Evolutionary conservation across 495 filamentous ascomycete genomes (phyloP).

Genomic region (Aspergillus campestris): DNA sequence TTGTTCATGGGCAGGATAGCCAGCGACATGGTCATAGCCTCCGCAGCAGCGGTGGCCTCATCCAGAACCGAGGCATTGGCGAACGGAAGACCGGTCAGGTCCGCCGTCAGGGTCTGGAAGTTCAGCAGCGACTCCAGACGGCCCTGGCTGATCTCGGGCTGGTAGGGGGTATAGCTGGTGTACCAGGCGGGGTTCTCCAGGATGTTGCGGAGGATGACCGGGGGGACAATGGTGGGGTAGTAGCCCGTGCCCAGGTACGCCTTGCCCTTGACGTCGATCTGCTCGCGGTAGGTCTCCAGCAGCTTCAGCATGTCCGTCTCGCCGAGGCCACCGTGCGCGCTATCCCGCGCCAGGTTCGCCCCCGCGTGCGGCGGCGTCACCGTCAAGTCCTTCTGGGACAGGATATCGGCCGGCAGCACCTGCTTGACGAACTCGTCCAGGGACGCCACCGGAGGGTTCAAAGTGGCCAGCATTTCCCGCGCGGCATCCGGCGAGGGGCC

Average conservation of each 20-base stretch:
- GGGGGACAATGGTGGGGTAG: slow-evolving; percentile 74
- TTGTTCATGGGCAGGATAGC: slow-evolving; percentile 63
- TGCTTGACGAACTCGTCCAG: slow-evolving; percentile 85
- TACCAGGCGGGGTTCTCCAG: slow-evolving; percentile 96
- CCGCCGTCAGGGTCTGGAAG: slow-evolving; percentile 91
- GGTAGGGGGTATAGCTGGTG: slow-evolving; percentile 97
- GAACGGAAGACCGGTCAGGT: slow-evolving; percentile 82
- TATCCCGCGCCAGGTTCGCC: slow-evolving; percentile 32
- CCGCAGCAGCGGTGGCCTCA: slow-evolving; percentile 88
- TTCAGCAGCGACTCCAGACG: slow-evolving; percentile 89
- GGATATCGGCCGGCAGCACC: slow-evolving; percentile 76
- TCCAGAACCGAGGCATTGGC: slow-evolving; percentile 93
- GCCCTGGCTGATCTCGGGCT: slow-evolving; percentile 96
- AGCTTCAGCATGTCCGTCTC: slow-evolving; percentile 61
- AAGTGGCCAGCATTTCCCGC: slow-evolving; percentile 68
- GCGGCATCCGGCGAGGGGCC: slow-evolving; percentile 70
- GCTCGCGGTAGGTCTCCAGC: slow-evolving; percentile 53
- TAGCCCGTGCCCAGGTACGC: slow-evolving; percentile 83
- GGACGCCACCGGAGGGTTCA: slow-evolving; percentile 64
- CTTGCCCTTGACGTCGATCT: slow-evolving; percentile 50
- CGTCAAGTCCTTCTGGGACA: slow-evolving; percentile 55
- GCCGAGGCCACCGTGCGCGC: slow-evolving; percentile 47
- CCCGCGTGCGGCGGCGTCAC: slow-evolving; percentile 31
- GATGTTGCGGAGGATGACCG: slow-evolving; percentile 91
- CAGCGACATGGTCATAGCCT: slow-evolving; percentile 94